These are phyloP conservation scores for Aeschynomene evenia DNA, from an alignment of 306 rosid species.

Conservation along the genomic window DNA sequence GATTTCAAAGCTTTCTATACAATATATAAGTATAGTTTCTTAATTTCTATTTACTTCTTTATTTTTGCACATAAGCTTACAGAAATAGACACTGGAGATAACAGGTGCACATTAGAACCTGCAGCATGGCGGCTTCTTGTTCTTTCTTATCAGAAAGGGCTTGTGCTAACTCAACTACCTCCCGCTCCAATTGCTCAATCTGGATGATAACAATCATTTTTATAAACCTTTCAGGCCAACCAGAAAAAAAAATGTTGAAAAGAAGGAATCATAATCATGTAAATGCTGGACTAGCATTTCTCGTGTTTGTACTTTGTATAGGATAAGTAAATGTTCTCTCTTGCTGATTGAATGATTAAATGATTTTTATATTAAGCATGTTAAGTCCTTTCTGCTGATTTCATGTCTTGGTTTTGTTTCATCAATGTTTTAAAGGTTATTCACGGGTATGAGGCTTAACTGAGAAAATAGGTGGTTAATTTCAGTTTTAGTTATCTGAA, in stretches of 20 bases:
- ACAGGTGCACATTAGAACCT: constrained; percentile 59
- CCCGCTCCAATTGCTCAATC: constrained; percentile 90
- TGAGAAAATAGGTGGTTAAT: not conserved
- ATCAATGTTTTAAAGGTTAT: no score
- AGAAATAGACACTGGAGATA: constrained; percentile 40
- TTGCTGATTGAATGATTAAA: constrained; percentile 7
- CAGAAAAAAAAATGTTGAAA: constrained; percentile 10
- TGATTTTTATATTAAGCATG: constrained; percentile 1
- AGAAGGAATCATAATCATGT: constrained; percentile 15
- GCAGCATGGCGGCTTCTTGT: constrained; percentile 86
- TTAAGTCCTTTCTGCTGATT: not conserved
- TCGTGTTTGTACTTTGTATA: not conserved
- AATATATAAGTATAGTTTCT: constrained; percentile 14
- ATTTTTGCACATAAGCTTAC: constrained; percentile 39
- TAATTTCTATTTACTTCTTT: constrained; percentile 30
- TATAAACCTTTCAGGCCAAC: constrained; percentile 19
- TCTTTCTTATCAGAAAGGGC: constrained; percentile 73
- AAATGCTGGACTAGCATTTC: constrained; percentile 25
- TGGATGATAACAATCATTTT: constrained; percentile 39
- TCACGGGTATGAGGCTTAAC: not conserved
- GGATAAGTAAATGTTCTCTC: constrained; percentile 19
- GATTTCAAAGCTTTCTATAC: constrained; percentile 22
- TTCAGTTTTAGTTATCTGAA: not conserved
- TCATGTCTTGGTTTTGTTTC: not conserved
- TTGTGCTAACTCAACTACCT: constrained; percentile 58